These are phyloP conservation scores for Echites panduratus DNA, from an alignment of 257 asterid genomes.

Conservation along the genomic window DNA sequence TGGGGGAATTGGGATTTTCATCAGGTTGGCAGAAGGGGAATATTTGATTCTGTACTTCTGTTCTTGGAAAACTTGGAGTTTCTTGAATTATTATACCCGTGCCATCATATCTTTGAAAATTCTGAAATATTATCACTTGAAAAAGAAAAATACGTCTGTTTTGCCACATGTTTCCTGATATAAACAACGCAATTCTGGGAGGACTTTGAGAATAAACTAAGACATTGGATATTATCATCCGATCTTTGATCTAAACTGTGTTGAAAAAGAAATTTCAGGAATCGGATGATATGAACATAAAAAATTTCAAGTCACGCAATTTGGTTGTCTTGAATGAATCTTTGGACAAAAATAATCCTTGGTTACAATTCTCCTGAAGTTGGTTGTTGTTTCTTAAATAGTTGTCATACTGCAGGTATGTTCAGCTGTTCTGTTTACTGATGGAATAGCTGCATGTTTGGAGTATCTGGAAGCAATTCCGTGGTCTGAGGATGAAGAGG, in stretches of 20 bases:
- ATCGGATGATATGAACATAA: background rate
- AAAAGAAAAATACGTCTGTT: background rate
- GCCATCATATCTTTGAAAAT: background rate
- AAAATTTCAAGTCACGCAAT: background rate
- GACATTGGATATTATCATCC: background rate
- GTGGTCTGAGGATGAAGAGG: constrained; percentile 86
- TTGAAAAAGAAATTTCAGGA: background rate
- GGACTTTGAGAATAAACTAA: background rate
- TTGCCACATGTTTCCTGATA: background rate
- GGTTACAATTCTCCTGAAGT: background rate
- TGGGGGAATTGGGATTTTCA: background rate
- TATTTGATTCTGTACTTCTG: background rate
- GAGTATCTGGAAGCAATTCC: constrained; percentile 83
- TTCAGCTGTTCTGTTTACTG: constrained; percentile 71
- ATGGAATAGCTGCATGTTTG: constrained; percentile 66
- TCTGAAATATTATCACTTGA: background rate
- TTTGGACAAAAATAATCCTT: background rate
- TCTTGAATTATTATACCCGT: background rate
- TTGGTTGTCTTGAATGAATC: background rate
- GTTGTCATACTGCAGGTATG: constrained; percentile 43
- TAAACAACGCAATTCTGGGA: background rate
- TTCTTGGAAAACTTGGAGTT: background rate
- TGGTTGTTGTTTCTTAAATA: background rate
- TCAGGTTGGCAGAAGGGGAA: background rate
- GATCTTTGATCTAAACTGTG: background rate